phyloP scores from a whole-genome alignment of 805 yeast genomes.

The Candida boleticola region DNA sequence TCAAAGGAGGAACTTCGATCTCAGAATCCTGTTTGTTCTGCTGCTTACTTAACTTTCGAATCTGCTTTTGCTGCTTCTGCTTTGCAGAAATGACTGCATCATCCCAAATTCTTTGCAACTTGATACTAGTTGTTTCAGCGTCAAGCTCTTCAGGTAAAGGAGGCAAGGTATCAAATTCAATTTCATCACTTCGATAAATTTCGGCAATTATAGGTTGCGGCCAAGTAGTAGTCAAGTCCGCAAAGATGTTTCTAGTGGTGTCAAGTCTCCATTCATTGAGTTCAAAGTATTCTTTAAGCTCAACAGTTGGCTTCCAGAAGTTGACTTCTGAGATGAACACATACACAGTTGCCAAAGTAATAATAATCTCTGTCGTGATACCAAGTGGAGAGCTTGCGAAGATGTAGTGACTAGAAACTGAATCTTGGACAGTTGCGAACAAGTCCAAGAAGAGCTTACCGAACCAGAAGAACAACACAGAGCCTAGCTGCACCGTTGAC shows the following conservation, averaged over 20 bases:
- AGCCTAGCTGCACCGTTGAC: conserved; percentile 19
- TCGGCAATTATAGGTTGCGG: conserved; percentile 23
- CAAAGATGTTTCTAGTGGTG: conserved; percentile 20
- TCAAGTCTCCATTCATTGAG: conserved; percentile 24
- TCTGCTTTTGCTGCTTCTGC: conserved; percentile 1
- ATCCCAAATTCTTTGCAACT: conserved; percentile 58
- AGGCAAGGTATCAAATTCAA: conserved; percentile 60
- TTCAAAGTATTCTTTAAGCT: conserved; percentile 20
- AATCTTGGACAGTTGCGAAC: conserved; percentile 17
- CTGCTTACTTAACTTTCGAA: neutral
- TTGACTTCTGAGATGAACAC: conserved; percentile 16
- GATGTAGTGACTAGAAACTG: conserved; percentile 17
- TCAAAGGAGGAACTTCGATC: neutral
- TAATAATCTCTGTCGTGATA: conserved; percentile 9
- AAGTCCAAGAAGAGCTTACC: conserved; percentile 8
- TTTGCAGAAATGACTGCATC: conserved; percentile 5
- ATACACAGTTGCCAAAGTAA: conserved; percentile 10
- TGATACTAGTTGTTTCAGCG: conserved; percentile 46
- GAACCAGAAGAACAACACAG: conserved; percentile 24
- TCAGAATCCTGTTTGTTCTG: neutral
- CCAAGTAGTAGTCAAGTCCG: conserved; percentile 25
- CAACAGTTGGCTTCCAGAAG: conserved; percentile 20
- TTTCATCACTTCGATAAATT: conserved; percentile 21
- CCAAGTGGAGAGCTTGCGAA: conserved; percentile 6
- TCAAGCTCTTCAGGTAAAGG: conserved; percentile 61